phyloP scores from a whole-genome alignment of 2,329 filamentous ascomycete genomes.

The Boeremia exigua region DNA sequence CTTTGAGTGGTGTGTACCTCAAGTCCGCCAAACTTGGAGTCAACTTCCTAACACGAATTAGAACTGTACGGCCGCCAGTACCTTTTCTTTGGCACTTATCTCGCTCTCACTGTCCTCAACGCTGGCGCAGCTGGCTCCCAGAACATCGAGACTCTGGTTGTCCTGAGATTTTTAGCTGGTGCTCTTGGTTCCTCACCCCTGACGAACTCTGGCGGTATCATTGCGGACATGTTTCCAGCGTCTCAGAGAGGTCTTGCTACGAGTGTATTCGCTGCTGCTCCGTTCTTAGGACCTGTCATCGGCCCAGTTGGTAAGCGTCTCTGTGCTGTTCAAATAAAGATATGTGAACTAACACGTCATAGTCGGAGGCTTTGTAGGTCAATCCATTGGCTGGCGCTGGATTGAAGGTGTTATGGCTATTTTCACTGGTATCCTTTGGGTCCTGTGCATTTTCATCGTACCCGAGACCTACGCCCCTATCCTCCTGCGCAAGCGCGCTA shows the following conservation, averaged over 20 bases:
- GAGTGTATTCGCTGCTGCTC: conserved; percentile 52
- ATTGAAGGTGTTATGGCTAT: conserved; percentile 61
- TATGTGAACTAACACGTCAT: conserved; percentile 44
- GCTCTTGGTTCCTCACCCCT: conserved; percentile 51
- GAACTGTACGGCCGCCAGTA: conserved; percentile 63
- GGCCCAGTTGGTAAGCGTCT: conserved; percentile 50
- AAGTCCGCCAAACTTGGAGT: background rate
- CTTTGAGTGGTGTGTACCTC: conserved; percentile 36
- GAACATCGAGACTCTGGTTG: conserved; percentile 53
- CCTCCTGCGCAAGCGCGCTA: conserved; percentile 66
- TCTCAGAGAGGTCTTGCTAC: conserved; percentile 54
- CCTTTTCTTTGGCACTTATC: conserved; percentile 47
- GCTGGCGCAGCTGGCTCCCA: conserved; percentile 52
- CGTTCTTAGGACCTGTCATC: conserved; percentile 55
- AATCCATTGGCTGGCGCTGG: conserved; percentile 35
- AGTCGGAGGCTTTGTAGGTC: conserved; percentile 25
- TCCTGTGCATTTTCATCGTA: conserved; percentile 32
- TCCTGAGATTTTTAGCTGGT: conserved; percentile 55
- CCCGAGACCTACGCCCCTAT: conserved; percentile 68
- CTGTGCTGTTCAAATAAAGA: background rate
- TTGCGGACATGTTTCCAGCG: conserved; percentile 21
- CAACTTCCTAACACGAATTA: background rate
- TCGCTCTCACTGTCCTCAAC: conserved; percentile 49
- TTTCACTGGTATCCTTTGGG: conserved; percentile 48
- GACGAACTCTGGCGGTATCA: conserved; percentile 53